phyloP scores from a whole-genome alignment of 371 early-diverging fungal species.

The Mucor irregularis region DNA sequence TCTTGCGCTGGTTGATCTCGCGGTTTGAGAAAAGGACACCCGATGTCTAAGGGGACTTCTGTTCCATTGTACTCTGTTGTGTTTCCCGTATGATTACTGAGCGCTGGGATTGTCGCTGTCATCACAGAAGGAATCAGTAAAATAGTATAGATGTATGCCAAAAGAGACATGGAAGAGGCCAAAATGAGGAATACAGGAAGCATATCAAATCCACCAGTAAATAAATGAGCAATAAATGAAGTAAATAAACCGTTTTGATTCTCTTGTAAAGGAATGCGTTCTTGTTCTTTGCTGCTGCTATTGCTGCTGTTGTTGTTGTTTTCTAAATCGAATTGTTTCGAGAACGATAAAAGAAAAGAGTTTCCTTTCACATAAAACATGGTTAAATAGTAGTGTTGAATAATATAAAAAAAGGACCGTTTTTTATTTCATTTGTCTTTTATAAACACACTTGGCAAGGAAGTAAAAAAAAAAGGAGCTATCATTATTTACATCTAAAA shows the following conservation, averaged over 20 bases:
- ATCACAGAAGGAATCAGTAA: slow-evolving; percentile 21
- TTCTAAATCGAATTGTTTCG: not conserved
- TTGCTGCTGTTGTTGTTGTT: not conserved
- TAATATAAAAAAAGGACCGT: not conserved
- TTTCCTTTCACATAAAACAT: slow-evolving; percentile 48
- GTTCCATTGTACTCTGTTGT: not conserved
- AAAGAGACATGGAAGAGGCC: slow-evolving; percentile 6
- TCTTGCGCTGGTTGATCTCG: slow-evolving; percentile 20
- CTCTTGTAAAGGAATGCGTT: not conserved
- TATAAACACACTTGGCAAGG: not conserved
- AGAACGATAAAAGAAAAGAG: slow-evolving; percentile 28
- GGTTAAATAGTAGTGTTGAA: not conserved
- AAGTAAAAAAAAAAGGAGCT: slow-evolving; percentile 1
- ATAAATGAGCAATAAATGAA: not conserved
- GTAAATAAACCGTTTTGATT: not conserved
- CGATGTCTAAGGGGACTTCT: slow-evolving; percentile 16
- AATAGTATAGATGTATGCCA: slow-evolving; percentile 26
- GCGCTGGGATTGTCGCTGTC: slow-evolving; percentile 7
- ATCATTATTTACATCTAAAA: not conserved
- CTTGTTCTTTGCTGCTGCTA: not conserved
- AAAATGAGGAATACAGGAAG: slow-evolving; percentile 7
- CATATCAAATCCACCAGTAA: slow-evolving; percentile 4
- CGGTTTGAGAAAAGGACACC: slow-evolving; percentile 40
- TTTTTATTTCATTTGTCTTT: not conserved
- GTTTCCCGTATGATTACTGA: not conserved